Evolutionary conservation across 164 flowering plant species (phyloP), one percentile per base, ranked within the genome.

Genomic region (Tetracentron sinense): DNA sequence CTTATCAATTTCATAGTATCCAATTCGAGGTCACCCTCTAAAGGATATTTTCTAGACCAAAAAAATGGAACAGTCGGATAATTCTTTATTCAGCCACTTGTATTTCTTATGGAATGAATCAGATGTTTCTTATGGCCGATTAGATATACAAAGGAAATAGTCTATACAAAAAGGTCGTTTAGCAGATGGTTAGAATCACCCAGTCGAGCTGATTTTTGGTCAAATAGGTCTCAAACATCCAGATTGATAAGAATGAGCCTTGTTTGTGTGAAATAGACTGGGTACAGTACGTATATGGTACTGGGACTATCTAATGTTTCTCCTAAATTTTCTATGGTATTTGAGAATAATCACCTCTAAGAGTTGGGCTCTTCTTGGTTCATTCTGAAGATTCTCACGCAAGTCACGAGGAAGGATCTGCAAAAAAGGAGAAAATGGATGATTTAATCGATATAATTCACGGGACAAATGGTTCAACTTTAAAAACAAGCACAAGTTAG

Each of bases 401-500:
- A 87, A 72, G 81, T 87, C 88, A 66, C 2, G 56, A 10, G 92
- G 92, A 50, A 85, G 77, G 69, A 87, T 81, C 89, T 84, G 79
- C 38, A 23, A 61, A 65, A 25, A 19, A 56, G 17, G 46, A 54
- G 17, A 60, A 31, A 21, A 55, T 4, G 22, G 19, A 20, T 25
- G 33, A 17, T 38, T 52, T 26, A 51, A 1, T 28, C 17, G 17
- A 42, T 16, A 31, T 11, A 58, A 54, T 26, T 14, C 16, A 42
- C 44, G 25, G 19, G 17, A 58, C 11, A 19, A 4, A 35, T 6
- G 14, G 6, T 14, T 44, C 10, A 6, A 42, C 6, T 11, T 6
- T 46, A 27, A 28, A 22, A 21, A 8, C 8, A 33, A 33, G 8
- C 38, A 33, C 8, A 4, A 10, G 14, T 8, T 38, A 38, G 1